Evolutionary conservation across 768 basidiomycete species (phyloP), one percentile per base, ranked within the genome.

Genomic region (Tricholoma flavovirens): DNA sequence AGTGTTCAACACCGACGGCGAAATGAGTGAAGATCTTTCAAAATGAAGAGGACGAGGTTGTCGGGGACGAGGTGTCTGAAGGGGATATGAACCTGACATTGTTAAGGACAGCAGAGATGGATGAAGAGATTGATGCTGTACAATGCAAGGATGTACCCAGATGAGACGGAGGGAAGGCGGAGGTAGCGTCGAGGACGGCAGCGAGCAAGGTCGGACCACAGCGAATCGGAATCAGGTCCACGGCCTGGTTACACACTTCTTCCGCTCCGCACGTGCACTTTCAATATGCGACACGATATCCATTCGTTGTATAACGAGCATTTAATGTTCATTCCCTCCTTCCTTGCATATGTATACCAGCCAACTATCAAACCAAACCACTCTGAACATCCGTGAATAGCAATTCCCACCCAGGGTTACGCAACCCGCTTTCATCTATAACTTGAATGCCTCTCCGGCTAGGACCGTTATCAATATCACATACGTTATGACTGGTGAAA

Each of bases 51-150:
- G 84, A 5, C 83, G 75, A 12, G 84, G 85, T 4, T 77, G 85
- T 46, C 83, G 80, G 19, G 84, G 74, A 36, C 84, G 82, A 33
- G 86, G 79, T 0, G 83, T 75, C 68, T 88, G 80, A 45, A 90
- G 74, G 60, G 79, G 79, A 73, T 88, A 83, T 33, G 83, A 72
- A 58, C 75, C 74, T 54, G 83, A 83, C 85, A 86, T 84, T 59
- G 50, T 22, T 14, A 29, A 38, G 19, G 19, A 9, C 6, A 52
- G 24, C 11, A 24, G 38, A 9, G 51, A 40, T 15, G 8, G 4
- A 24, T 9, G 30, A 32, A 32, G 30, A 5, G 7, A 32, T 26
- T 32, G 30, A 32, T 32, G 21, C 14, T 38, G 11, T 22, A 24
- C 21, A 14, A 52, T 22, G 38, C 9, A 52, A 52, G 17, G n/a